Conservation (phyloP, 2,329 filamentous ascomycete genomes). For the Claviceps africana region DNA sequence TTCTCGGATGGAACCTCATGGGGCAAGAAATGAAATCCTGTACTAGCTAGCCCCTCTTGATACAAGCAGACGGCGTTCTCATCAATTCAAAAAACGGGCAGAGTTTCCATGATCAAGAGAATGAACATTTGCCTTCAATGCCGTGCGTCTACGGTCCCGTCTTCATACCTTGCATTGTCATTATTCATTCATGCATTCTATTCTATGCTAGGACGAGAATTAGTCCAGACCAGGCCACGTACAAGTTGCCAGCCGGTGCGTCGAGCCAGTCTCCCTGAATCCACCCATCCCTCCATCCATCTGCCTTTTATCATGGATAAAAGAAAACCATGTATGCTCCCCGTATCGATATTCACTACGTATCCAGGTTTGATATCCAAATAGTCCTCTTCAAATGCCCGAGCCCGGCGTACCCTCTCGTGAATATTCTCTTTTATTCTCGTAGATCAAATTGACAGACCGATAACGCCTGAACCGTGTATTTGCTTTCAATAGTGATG, state of each 20-base stretch:
- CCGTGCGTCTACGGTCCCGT: too few relatives aligned
- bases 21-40: too few relatives aligned
- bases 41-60: too few relatives aligned
- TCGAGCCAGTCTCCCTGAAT: too few relatives aligned
- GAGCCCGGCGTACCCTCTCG: background rate
- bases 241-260: background rate
- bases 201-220: too few relatives aligned
- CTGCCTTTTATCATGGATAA: background rate
- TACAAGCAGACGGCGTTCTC: too few relatives aligned
- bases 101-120: too few relatives aligned
- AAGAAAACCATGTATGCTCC: background rate
- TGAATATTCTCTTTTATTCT: background rate
- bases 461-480: slow-evolving; percentile 6
- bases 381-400: background rate
- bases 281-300: background rate
- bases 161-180: too few relatives aligned
- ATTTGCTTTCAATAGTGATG: background rate
- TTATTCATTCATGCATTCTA: too few relatives aligned
- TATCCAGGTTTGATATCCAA: slow-evolving; percentile 2
- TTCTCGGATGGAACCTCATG: too few relatives aligned
- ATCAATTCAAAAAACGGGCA: too few relatives aligned
- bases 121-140: too few relatives aligned
- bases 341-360: background rate
- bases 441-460: background rate
- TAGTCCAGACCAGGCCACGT: background rate